Evolutionary conservation across 768 basidiomycete species (phyloP).

Genomic region (Cyclocybe cylindracea): DNA sequence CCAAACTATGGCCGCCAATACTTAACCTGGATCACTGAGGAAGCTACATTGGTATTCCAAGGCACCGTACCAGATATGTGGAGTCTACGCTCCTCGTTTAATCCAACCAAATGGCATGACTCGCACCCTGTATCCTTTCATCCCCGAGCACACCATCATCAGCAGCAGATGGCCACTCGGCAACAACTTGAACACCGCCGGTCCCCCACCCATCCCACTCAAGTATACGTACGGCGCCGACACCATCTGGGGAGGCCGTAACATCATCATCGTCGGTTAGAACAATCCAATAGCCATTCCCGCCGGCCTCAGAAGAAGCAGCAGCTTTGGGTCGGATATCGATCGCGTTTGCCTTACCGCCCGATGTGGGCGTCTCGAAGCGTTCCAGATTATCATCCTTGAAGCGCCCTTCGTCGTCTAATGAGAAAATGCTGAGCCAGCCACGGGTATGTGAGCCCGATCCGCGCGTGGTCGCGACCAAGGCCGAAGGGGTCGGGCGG

Average conservation of each 20-base stretch:
- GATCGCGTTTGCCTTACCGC: constrained; percentile 54
- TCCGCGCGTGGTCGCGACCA: constrained; percentile 53
- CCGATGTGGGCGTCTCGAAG: constrained; percentile 47
- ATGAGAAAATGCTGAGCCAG: constrained; percentile 43
- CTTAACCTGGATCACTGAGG: too few species aligned
- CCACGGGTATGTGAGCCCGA: constrained; percentile 33
- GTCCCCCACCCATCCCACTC: constrained; percentile 51
- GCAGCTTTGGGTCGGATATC: constrained; percentile 37
- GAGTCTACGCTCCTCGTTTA: constrained; percentile 10
- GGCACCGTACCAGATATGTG: background rate
- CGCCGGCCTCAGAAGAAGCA: constrained; percentile 4
- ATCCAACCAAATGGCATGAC: constrained; percentile 55
- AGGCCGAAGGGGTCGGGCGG: constrained; percentile 35
- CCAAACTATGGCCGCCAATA: too few species aligned
- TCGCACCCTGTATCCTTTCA: constrained; percentile 41
- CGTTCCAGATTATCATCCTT: constrained; percentile 29
- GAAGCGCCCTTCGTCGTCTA: constrained; percentile 41
- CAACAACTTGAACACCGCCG: constrained; percentile 39
- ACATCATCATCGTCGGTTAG: constrained; percentile 50
- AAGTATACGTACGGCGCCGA: constrained; percentile 42
- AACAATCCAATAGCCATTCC: constrained; percentile 44
- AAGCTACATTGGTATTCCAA: too few species aligned
- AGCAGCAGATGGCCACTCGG: constrained; percentile 38
- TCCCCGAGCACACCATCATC: constrained; percentile 13
- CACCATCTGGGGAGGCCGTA: constrained; percentile 22